Evolutionary conservation across 2,329 filamentous ascomycete species (phyloP).

Genomic region (Fusarium sp.): DNA sequence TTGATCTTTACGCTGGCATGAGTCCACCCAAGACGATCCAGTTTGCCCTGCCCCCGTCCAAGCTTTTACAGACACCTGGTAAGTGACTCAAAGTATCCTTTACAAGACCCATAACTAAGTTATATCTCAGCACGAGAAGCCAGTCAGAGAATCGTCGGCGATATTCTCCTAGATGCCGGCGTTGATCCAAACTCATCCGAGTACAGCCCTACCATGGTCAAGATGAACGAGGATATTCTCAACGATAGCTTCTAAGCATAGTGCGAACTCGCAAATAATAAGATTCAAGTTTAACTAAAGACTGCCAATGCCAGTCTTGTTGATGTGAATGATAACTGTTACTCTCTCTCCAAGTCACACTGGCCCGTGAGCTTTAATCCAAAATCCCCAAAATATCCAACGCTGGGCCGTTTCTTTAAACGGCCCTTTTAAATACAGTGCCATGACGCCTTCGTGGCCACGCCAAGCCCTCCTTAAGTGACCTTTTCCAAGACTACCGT

Average conservation of each 20-base stretch:
- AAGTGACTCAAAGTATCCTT: slow-evolving; percentile 43
- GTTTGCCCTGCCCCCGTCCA: slow-evolving; percentile 82
- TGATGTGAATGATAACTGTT: slow-evolving; percentile 23
- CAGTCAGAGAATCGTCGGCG: slow-evolving; percentile 83
- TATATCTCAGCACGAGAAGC: slow-evolving; percentile 75
- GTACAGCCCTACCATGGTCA: slow-evolving; percentile 74
- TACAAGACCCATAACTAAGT: slow-evolving; percentile 15
- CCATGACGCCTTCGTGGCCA: background rate
- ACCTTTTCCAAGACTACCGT: background rate
- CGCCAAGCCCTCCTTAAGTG: background rate
- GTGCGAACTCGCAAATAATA: background rate
- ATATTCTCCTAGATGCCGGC: slow-evolving; percentile 81
- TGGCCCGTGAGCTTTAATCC: background rate
- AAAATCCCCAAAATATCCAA: background rate
- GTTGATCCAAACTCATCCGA: slow-evolving; percentile 67
- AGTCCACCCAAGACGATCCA: slow-evolving; percentile 96
- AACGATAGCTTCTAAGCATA: slow-evolving; percentile 69
- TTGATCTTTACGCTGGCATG: slow-evolving; percentile 74
- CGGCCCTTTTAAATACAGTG: background rate
- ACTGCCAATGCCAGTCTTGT: background rate
- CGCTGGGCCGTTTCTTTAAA: background rate
- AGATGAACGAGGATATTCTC: slow-evolving; percentile 71
- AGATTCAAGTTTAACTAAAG: background rate
- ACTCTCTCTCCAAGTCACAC: background rate
- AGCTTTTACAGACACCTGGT: slow-evolving; percentile 85